Evolutionary conservation across 148 eudicot species (phyloP).

Genomic region (Vaccinium corymbosum): DNA sequence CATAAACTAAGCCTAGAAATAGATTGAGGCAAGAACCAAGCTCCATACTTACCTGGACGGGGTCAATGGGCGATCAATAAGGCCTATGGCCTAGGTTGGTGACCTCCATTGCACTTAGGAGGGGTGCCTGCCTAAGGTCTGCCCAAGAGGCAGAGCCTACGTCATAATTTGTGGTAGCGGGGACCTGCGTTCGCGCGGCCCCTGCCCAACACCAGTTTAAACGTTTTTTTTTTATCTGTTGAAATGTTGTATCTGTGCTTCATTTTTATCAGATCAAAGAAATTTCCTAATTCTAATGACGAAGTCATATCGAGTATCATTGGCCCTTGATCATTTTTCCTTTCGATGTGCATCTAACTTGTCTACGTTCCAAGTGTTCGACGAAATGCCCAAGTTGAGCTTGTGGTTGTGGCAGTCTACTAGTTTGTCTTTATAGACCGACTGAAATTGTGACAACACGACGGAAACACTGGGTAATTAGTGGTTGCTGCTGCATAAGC

Average conservation of each 20-base stretch:
- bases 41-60: slow-evolving; percentile 75
- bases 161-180: slow-evolving; percentile 58
- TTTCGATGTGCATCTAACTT: no score
- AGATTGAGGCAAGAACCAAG: background rate
- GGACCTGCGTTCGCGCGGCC: slow-evolving; percentile 81
- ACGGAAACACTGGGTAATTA: background rate
- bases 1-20: no score
- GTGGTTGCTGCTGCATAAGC: background rate
- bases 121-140: slow-evolving; percentile 67
- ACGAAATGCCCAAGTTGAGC: background rate
- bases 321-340: no score
- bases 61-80: slow-evolving; percentile 57
- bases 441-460: no score
- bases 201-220: slow-evolving; percentile 6
- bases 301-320: no score
- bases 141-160: slow-evolving; percentile 57
- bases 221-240: no score
- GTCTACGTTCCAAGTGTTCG: background rate
- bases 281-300: no score
- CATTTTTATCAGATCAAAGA: no score
- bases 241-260: no score
- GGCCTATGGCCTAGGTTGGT: slow-evolving; percentile 63
- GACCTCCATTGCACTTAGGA: slow-evolving; percentile 63
- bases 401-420: background rate
- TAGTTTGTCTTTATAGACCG: background rate